These are phyloP conservation scores for Leccinum fibrillosum DNA, from an alignment of 768 basidiomycete species.

Conservation along the genomic window DNA sequence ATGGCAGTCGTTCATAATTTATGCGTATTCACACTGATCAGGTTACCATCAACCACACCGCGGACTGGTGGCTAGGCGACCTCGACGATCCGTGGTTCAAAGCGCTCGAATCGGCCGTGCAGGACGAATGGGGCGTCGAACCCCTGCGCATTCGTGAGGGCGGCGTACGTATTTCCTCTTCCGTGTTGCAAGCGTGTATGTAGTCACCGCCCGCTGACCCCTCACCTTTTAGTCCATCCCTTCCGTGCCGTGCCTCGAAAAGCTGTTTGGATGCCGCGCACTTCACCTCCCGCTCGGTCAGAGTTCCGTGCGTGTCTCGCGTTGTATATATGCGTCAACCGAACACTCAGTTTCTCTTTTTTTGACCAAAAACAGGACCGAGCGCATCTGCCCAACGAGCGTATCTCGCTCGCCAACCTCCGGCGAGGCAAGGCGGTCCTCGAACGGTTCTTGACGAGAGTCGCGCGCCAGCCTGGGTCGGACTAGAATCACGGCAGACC, in stretches of 20 bases:
- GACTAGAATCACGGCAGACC: background rate
- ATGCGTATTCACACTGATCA: constrained; percentile 25
- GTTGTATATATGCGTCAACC: background rate
- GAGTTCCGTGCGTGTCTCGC: constrained; percentile 57
- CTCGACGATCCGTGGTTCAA: constrained; percentile 84
- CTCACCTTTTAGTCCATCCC: constrained; percentile 71
- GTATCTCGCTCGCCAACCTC: constrained; percentile 82
- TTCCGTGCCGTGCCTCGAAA: constrained; percentile 90
- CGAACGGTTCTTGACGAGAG: constrained; percentile 65
- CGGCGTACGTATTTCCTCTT: constrained; percentile 54
- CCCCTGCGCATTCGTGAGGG: constrained; percentile 92
- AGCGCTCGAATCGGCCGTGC: constrained; percentile 77
- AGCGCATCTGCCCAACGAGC: constrained; percentile 92
- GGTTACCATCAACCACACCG: constrained; percentile 78
- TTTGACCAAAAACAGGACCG: constrained; percentile 53
- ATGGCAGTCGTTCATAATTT: background rate
- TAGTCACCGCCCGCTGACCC: background rate
- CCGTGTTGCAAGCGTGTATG: background rate
- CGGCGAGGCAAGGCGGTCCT: constrained; percentile 73
- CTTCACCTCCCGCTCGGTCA: constrained; percentile 95
- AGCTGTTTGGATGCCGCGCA: constrained; percentile 83
- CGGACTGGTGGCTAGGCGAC: constrained; percentile 96
- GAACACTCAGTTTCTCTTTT: background rate
- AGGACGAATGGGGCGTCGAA: constrained; percentile 81
- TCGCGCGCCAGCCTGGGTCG: constrained; percentile 29